Conservation (phyloP, 805 yeast genomes). For the Schwanniomyces vanrijiae region DNA sequence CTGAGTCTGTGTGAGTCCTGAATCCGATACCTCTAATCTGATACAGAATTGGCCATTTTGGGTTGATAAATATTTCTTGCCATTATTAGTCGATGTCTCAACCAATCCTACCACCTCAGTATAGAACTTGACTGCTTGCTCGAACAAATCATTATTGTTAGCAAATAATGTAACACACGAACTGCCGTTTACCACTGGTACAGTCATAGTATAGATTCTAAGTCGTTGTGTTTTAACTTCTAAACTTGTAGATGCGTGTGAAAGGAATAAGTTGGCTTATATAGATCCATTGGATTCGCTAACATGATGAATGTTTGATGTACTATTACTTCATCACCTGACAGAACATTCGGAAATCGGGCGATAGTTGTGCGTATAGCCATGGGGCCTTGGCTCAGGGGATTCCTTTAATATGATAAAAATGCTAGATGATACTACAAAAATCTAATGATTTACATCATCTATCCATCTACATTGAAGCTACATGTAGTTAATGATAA, state of each 20-base stretch:
- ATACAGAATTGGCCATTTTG: constrained; percentile 20
- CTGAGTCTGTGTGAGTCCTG: constrained; percentile 15
- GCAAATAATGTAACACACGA: constrained; percentile 56
- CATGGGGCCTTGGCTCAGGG: background rate
- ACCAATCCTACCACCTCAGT: constrained; percentile 39
- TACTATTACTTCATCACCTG: constrained; percentile 3
- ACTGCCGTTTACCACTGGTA: constrained; percentile 56
- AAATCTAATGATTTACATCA: no score
- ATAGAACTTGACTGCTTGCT: constrained; percentile 58
- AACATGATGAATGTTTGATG: background rate
- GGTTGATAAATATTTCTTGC: constrained; percentile 20
- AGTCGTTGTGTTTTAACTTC: no score
- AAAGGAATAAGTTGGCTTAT: background rate
- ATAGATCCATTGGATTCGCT: background rate
- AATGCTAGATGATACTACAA: background rate
- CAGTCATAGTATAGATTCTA: constrained; percentile 11
- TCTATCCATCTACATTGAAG: no score
- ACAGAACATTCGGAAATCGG: constrained; percentile 1
- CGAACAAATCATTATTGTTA: constrained; percentile 41
- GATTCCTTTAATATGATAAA: no score
- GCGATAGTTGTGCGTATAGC: constrained; percentile 4
- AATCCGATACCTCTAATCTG: constrained; percentile 15
- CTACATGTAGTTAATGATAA: no score
- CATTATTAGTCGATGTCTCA: constrained; percentile 19
- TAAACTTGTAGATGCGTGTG: background rate